Evolutionary conservation across 345 rosid genomes (phyloP), one percentile per base, ranked within the genome.

Genomic region (Lepidium didymum): DNA sequence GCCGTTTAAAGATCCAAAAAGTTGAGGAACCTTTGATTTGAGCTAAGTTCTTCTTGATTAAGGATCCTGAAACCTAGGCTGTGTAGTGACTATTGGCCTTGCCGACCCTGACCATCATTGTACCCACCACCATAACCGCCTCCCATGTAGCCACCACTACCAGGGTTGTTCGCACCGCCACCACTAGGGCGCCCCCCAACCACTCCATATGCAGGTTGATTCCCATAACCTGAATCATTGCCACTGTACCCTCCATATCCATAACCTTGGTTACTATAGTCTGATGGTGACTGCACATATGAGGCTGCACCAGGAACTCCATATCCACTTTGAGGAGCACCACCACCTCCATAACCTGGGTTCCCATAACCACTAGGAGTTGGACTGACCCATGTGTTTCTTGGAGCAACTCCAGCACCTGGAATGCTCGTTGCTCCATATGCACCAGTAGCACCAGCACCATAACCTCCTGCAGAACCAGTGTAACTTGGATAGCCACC

Each of bases 341-440:
- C 67, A 75, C 78, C 67, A 35, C 25, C 70, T 33, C 90, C 97
- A 80, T 86, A 88, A 13, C 93, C 91, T 81, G 82, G 83, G 44
- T 86, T 57, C 57, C 90, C 91, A 77, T 91, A 91, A 67, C 88
- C 89, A 68, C 88, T 56, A 15, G 93, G 88, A 44, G 80, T 72
- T 67, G 87, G 97, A 54, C 79, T 57, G 36, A 77, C 82, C 97
- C 96, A 91, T 44, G 96, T 72, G 77, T 78, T 83, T 83, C 91
- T 84, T 25, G 50, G 50, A 42, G 51, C 50, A 60, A 40, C 43
- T n/a, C 58, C 41, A 27, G 45, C 45, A 61, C 67, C 42, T 18
- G 75, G 68, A 45, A 52, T 62, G 58, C 4, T 33, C 34, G 56
- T 10, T 37, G 38, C 56, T 60, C 75, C 75, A 52, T 61, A 70